Evolutionary conservation across 2,329 filamentous ascomycete genomes (phyloP).

Genomic region (Aureobasidium sp.): DNA sequence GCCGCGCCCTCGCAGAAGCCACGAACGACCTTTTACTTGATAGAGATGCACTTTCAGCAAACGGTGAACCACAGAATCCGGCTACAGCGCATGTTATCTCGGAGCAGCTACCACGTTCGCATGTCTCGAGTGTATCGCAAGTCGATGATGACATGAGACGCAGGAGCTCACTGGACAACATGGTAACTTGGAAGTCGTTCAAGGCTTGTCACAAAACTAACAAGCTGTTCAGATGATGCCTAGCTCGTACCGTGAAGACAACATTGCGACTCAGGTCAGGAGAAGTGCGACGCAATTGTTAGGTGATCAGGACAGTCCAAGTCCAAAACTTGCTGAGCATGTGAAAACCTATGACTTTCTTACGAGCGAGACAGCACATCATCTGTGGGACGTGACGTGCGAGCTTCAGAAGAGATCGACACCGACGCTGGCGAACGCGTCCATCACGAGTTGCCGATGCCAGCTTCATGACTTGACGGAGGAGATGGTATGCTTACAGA

Average conservation of each 20-base stretch:
- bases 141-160: background rate
- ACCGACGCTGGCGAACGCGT: background rate
- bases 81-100: background rate
- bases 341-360: background rate
- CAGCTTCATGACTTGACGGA: background rate
- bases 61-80: background rate
- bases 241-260: background rate
- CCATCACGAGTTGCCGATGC: background rate
- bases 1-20: background rate
- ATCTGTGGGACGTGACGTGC: background rate
- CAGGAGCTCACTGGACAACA: background rate
- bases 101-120: background rate
- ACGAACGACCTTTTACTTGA: background rate
- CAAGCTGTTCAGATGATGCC: background rate
- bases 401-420: background rate
- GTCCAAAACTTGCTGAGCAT: background rate
- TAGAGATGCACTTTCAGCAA: background rate
- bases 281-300: background rate
- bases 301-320: background rate
- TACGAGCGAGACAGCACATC: background rate
- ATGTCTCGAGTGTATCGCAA: background rate
- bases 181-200: background rate
- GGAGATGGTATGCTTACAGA: background rate
- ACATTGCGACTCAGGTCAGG: background rate
- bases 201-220: background rate